These are phyloP conservation scores for Cyberlindnera mississippiensis DNA, from an alignment of 805 yeast genomes.

Conservation along the genomic window DNA sequence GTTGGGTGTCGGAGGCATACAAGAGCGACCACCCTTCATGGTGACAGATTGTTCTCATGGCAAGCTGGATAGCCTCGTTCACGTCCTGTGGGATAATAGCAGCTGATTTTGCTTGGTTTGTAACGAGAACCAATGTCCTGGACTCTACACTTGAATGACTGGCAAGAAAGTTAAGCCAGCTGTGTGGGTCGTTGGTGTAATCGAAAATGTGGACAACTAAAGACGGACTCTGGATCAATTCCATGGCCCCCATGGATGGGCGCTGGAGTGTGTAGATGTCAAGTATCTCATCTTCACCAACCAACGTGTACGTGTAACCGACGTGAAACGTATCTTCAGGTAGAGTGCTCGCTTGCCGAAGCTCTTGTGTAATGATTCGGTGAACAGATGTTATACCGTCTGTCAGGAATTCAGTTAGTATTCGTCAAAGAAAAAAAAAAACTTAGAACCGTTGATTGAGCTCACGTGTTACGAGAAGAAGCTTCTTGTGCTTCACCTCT, in stretches of 20 bases:
- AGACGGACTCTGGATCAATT: not conserved
- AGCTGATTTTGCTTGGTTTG: not conserved
- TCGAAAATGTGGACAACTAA: conserved; percentile 18
- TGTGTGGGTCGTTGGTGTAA: conserved; percentile 14
- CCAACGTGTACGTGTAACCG: conserved; percentile 17
- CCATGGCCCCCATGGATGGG: not conserved
- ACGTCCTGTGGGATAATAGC: conserved; percentile 20
- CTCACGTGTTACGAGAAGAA: too few species aligned
- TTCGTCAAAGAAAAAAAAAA: too few species aligned
- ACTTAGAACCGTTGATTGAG: too few species aligned
- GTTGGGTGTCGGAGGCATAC: conserved; percentile 7
- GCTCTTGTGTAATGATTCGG: not conserved
- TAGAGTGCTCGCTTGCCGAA: not conserved
- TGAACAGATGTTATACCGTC: too few species aligned
- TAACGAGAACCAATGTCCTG: not conserved
- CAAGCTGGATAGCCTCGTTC: conserved; percentile 33
- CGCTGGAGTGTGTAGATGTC: conserved; percentile 1
- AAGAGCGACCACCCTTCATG: conserved; percentile 9
- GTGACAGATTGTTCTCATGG: conserved; percentile 22
- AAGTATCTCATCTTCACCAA: not conserved
- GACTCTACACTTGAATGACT: not conserved
- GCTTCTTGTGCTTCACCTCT: too few species aligned
- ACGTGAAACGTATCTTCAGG: conserved; percentile 5
- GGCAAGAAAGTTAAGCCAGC: conserved; percentile 11
- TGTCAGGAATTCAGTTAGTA: too few species aligned